Percentiles rank a stretch among this genome's conserved stretches.
Evolutionary conservation across 306 rosid genomes (phyloP).

Genomic region (Dryas drummondii): DNA sequence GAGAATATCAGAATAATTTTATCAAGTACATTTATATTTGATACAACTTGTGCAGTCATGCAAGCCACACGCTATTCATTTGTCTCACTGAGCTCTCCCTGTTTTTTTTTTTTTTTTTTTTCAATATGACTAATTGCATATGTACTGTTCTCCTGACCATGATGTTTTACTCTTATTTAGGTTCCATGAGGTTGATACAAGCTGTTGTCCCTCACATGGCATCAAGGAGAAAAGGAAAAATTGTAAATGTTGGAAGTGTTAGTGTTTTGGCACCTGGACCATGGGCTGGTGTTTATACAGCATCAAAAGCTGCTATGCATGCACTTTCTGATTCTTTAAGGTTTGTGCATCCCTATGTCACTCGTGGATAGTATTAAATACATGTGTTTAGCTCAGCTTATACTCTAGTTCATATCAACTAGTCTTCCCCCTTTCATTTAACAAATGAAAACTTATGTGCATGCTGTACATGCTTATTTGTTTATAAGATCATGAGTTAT

Average conservation of each 20-base stretch:
- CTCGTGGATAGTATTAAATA: background rate
- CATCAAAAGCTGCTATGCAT: slow-evolving; percentile 88
- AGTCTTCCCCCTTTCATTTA: background rate
- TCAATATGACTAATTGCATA: background rate
- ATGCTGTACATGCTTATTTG: background rate
- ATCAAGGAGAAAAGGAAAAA: slow-evolving; percentile 63
- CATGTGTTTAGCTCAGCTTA: background rate
- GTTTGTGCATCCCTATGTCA: slow-evolving; percentile 31
- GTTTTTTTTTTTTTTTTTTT: background rate
- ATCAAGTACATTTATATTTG: background rate
- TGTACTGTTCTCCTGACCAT: background rate
- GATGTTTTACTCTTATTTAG: slow-evolving; percentile 30
- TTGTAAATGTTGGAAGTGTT: slow-evolving; percentile 76
- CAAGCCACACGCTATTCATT: too few species aligned
- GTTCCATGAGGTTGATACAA: slow-evolving; percentile 84
- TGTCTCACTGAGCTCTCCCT: background rate
- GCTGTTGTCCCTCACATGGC: slow-evolving; percentile 91
- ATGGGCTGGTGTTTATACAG: slow-evolving; percentile 70
- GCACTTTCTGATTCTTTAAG: slow-evolving; percentile 72
- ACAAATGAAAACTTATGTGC: background rate
- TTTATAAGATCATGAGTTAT: background rate
- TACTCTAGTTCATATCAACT: slow-evolving; percentile 4
- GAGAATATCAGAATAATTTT: background rate
- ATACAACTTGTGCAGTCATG: too few species aligned
- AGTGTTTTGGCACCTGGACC: slow-evolving; percentile 73